Evolutionary conservation across 23 red algal genomes (phyloP), one percentile per base, ranked within the genome.

Genomic region (Gracilariopsis chorda): DNA sequence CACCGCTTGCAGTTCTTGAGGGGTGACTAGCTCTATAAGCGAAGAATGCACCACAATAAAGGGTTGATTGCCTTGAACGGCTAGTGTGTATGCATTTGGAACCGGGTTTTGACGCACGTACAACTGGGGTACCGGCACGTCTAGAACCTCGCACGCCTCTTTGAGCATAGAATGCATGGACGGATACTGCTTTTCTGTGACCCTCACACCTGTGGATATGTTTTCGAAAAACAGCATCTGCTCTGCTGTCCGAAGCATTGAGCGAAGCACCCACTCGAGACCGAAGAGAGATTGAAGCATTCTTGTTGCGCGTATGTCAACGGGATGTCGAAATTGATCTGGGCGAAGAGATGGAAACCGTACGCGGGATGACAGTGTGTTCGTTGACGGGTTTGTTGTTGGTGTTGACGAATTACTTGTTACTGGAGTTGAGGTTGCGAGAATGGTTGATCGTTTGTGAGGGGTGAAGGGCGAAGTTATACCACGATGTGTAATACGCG

Each of bases 81-180:
- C 97, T 55, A 99, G 74, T 7, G 97, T 99, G 52, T 99, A 99
- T 28, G 97, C 97, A 87, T 99, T 99, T 21, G 97, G 93, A 25
- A 80, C 67, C 1, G 93, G 74, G 51, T 90, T 96, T n/a, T 96
- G 88, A 35, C 94, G 86, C 21, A 99, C 69, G 77, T 96, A 99
- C 28, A 99, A 55, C 43, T 94, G 74, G 19, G 97, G 97, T 41
- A 88, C 83, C 36, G 88, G 76, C 27, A 99, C 77, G 44, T 87
- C 78, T 13, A 99, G 77, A 9, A 99, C 93, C 1, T 48, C 46
- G 57, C 89, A 93, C 19, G 97, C 93, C 37, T 96, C 88, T 27
- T 36, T 23, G 20, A 99, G 29, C 84, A 91, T 72, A 4, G 68
- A 51, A 74, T 96, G 75, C 44, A 99, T 83, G 17, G 69, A 64